These are phyloP conservation scores for Viola pubescens DNA, from an alignment of 441 rosid genomes.

Conservation along the genomic window DNA sequence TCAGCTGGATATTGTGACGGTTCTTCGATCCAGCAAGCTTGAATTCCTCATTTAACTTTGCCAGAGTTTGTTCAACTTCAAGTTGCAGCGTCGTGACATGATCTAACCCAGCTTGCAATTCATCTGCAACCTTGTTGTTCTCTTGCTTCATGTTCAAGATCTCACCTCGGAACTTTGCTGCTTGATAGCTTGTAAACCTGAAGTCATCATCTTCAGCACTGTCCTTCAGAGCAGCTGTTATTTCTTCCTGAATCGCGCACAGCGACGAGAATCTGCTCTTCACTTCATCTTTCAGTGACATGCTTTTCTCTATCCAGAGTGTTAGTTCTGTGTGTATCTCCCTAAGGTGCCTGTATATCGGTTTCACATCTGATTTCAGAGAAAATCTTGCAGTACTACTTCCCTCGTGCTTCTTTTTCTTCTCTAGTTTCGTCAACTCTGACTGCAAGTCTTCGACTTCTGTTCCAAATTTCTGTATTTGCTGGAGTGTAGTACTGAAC, in stretches of 20 bases:
- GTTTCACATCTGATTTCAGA: conserved; percentile 56
- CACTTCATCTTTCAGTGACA: conserved; percentile 55
- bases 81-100: conserved; percentile 45
- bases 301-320: conserved; percentile 66
- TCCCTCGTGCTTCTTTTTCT: conserved; percentile 49
- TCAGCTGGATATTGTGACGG: conserved; percentile 16
- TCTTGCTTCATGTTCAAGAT: conserved; percentile 86
- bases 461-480: conserved; percentile 65
- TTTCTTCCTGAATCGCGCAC: conserved; percentile 61
- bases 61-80: conserved; percentile 53
- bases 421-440: conserved; percentile 50
- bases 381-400: conserved; percentile 35
- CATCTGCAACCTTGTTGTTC: conserved; percentile 71
- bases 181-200: conserved; percentile 76
- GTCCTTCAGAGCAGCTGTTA: conserved; percentile 45
- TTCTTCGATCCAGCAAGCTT: conserved; percentile 43
- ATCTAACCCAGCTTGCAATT: conserved; percentile 72
- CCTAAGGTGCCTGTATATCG: conserved; percentile 69
- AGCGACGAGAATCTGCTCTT: conserved; percentile 59
- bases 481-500: conserved; percentile 66
- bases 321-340: conserved; percentile 58
- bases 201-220: conserved; percentile 64
- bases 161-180: conserved; percentile 89
- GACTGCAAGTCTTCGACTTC: conserved; percentile 57
- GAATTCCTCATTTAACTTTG: conserved; percentile 49